Percentiles rank a stretch among this genome's conserved stretches.
phyloP scores from a whole-genome alignment of 441 rosid genomes.

The Dalechampia spathulata region DNA sequence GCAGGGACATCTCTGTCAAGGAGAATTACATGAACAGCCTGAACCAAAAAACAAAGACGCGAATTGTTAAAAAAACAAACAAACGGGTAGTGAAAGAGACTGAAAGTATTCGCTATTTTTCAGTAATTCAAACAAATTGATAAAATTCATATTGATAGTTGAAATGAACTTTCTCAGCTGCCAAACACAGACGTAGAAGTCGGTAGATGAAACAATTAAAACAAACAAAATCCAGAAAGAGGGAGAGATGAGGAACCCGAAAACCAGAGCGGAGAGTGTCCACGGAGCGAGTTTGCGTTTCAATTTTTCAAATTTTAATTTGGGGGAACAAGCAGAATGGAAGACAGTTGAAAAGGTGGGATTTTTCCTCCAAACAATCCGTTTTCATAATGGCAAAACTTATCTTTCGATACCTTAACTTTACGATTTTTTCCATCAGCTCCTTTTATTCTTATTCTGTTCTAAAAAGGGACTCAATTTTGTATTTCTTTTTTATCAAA shows the following conservation, averaged over 20 bases:
- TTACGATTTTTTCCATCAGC: no score
- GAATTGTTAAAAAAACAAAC: no score
- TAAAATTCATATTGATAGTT: no score
- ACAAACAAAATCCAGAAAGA: not conserved
- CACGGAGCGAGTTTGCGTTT: not conserved
- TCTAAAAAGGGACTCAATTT: no score
- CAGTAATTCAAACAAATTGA: not conserved
- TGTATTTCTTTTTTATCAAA: no score
- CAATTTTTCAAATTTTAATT: constrained; percentile 7
- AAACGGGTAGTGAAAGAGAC: no score
- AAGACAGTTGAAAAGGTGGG: not conserved
- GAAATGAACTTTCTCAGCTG: not conserved
- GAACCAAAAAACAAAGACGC: no score
- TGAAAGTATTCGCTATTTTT: no score
- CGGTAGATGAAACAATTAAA: not conserved
- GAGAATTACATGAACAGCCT: not conserved
- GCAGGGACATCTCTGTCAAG: constrained; percentile 53
- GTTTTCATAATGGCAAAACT: no score
- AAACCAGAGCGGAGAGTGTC: not conserved
- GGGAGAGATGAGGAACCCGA: not conserved
- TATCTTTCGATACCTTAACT: no score
- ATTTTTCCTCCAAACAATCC: not conserved
- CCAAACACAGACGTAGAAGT: not conserved
- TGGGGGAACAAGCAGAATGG: not conserved
- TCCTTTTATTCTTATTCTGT: no score